These are phyloP conservation scores for Nasturtium officinale DNA, from an alignment of 345 rosid genomes.

Conservation along the genomic window DNA sequence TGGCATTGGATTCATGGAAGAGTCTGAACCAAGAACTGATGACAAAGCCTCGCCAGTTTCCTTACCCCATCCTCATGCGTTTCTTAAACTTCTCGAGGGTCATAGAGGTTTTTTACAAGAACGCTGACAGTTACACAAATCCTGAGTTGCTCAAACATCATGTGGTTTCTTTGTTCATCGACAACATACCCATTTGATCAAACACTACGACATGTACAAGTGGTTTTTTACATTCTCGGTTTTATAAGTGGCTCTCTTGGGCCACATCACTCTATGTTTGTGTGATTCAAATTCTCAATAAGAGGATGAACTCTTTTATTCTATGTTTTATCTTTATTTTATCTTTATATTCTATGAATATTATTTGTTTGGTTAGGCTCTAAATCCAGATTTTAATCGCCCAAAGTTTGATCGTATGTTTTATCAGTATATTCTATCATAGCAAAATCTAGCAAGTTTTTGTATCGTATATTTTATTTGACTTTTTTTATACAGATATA, in stretches of 20 bases:
- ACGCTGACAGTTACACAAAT: background rate
- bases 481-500: too few species aligned
- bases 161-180: background rate
- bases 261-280: background rate
- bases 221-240: background rate
- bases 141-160: background rate
- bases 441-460: too few species aligned
- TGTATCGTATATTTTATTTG: too few species aligned
- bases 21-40: slow-evolving; percentile 24
- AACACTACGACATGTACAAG: background rate
- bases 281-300: too few species aligned
- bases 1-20: slow-evolving; percentile 24
- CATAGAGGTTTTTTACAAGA: slow-evolving; percentile 22
- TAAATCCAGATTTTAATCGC: too few species aligned
- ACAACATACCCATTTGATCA: background rate
- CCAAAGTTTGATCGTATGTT: too few species aligned
- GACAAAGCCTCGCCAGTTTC: background rate
- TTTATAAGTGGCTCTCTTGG: background rate
- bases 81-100: slow-evolving; percentile 30
- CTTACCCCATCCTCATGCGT: background rate
- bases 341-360: too few species aligned
- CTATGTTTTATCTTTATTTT: too few species aligned
- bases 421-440: too few species aligned
- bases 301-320: too few species aligned
- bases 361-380: too few species aligned